Base-by-base conservation (phyloP, 495 filamentous ascomycete species). In the Cryomyces antarcticus region DNA sequence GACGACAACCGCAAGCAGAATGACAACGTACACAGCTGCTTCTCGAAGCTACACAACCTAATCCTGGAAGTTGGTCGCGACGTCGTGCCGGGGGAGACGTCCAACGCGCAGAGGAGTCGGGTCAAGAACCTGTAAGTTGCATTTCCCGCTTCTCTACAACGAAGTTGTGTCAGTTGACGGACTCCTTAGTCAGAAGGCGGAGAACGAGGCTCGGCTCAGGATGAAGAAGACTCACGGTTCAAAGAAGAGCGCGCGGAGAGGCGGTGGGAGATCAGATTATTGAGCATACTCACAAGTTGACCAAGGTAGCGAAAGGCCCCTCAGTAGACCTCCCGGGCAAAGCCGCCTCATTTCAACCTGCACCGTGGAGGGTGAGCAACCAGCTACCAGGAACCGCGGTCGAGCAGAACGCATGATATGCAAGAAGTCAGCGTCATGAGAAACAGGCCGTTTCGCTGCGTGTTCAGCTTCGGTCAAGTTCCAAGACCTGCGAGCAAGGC, bases 241-340 rank as follows among this genome's bases (percentile, higher is more conserved):
- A 39, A 96, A 95, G 64, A 96, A 96, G 60, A 68, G 67, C 27
- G 69, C 63, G 45, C 71, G 86, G 24, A 71, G 68, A 57, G 65
- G 71, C 10, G 49, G 38, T 13, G 33, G 33, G 17, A 24, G 17
- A 24, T 24, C 17, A 24, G 17, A 24, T 24, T 24, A 2, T 24
- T 24, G 17, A 24, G 17, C 17, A 24, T 24, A 24, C 17, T 24
- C 17, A 24, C 17, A 24, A 24, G 17, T 24, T 24, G 17, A 24
- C 17, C 2, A 2, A 24, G 2, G 17, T 2, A 24, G 17, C 2
- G 17, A 24, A 24, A 24, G 1, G 17, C 17, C 17, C 17, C 17
- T 24, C 17, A 24, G 17, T 2, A 24, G 17, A 24, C 17, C 17
- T 24, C 2, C 17, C 17, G 17, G 17, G 17, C 17, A 24, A 24